phyloP scores from a whole-genome alignment of 495 filamentous ascomycete species.

The Aspergillus leporis region DNA sequence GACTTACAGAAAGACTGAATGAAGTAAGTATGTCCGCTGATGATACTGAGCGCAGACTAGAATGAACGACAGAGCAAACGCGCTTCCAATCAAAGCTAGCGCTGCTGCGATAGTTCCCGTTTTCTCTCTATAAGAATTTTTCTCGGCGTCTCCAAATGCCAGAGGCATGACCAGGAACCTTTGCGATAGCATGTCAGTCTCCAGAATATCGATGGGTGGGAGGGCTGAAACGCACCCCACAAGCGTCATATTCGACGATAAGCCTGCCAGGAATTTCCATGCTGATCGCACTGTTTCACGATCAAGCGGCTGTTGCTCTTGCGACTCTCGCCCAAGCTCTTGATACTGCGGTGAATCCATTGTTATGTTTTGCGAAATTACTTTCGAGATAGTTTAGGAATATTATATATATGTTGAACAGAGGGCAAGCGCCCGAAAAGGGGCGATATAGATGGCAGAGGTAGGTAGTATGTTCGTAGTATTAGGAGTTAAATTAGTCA shows the following conservation, averaged over 20 bases:
- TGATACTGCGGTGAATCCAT: slow-evolving; percentile 11
- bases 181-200: slow-evolving; percentile 1
- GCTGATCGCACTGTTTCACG: slow-evolving; percentile 3
- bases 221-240: slow-evolving; percentile 22
- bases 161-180: slow-evolving; percentile 36
- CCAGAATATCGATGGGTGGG: neutral
- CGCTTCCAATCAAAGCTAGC: slow-evolving; percentile 27
- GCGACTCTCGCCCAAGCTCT: slow-evolving; percentile 1
- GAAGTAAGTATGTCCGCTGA: slow-evolving; percentile 26
- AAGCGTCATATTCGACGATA: slow-evolving; percentile 25
- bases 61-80: slow-evolving; percentile 26
- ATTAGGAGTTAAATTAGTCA: neutral
- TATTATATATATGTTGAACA: neutral
- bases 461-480: neutral
- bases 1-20: slow-evolving; percentile 32
- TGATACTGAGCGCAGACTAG: slow-evolving; percentile 26
- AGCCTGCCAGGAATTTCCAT: slow-evolving; percentile 20
- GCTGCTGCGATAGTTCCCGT: slow-evolving; percentile 21
- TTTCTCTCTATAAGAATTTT: slow-evolving; percentile 16
- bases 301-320: neutral
- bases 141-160: slow-evolving; percentile 24
- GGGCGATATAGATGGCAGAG: neutral
- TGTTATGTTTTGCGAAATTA: neutral
- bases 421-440: neutral
- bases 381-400: neutral